Percentiles rank a stretch among this genome's conserved stretches.
Evolutionary conservation across 1,284 basidiomycete genomes (phyloP).

Genomic region (Lentinula novae-zelandiae): DNA sequence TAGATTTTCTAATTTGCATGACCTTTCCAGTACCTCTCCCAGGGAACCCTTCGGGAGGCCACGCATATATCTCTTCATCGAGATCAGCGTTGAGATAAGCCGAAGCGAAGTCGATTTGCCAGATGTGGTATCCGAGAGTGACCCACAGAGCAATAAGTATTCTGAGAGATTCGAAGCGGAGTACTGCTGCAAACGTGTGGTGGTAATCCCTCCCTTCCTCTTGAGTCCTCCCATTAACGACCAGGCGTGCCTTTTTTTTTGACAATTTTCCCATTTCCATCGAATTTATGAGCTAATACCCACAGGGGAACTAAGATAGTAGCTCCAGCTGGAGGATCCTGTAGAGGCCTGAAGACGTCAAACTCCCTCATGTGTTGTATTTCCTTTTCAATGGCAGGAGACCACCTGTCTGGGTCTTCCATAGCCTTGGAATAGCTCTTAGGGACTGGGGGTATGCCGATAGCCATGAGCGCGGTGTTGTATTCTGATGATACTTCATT

Average conservation of each 20-base stretch:
- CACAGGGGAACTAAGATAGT: neutral
- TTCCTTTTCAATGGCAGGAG: neutral
- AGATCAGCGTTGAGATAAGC: constrained; percentile 28
- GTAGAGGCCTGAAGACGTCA: neutral
- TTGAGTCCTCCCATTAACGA: neutral
- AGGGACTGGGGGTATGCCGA: constrained; percentile 9
- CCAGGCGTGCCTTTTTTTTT: constrained; percentile 1
- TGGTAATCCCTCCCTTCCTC: neutral
- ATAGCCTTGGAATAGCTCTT: constrained; percentile 18
- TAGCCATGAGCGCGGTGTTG: neutral
- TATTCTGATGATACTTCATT: neutral
- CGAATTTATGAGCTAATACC: constrained; percentile 6
- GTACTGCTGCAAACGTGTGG: neutral
- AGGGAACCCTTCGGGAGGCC: constrained; percentile 16
- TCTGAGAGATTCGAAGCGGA: neutral
- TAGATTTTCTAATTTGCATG: constrained; percentile 16
- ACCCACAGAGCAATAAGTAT: neutral
- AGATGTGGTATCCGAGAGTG: constrained; percentile 13
- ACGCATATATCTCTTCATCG: constrained; percentile 8
- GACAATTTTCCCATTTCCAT: neutral
- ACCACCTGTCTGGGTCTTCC: constrained; percentile 16
- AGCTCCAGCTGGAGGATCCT: neutral
- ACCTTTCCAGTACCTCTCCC: constrained; percentile 15
- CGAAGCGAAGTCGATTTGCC: constrained; percentile 27
- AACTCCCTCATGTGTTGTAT: neutral